Evolutionary conservation across 2,329 filamentous ascomycete genomes (phyloP).

Genomic region (Aspergillus floridensis): DNA sequence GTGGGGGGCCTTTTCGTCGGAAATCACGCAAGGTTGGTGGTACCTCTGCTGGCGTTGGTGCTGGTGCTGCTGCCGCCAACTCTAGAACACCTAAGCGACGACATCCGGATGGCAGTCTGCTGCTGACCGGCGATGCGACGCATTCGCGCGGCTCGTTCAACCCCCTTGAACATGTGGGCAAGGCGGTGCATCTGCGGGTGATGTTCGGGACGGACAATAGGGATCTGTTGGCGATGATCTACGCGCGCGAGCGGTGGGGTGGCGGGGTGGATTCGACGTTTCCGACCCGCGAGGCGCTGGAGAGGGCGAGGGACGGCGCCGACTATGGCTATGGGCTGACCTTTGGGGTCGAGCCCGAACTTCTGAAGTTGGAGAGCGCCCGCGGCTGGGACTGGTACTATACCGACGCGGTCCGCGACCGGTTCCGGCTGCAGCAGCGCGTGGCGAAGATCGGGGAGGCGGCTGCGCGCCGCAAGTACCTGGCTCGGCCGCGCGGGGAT

Average conservation of each 20-base stretch:
- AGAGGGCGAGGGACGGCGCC: conserved; percentile 25
- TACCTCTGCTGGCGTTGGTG: not conserved
- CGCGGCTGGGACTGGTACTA: conserved; percentile 56
- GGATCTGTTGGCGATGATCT: conserved; percentile 49
- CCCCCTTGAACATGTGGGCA: conserved; percentile 37
- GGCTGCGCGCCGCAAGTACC: conserved; percentile 41
- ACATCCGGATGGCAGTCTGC: conserved; percentile 19
- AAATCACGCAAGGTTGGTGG: not conserved
- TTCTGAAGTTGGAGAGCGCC: conserved; percentile 46
- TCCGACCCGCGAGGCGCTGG: conserved; percentile 46
- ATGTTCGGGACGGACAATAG: conserved; percentile 52
- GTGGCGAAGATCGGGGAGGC: conserved; percentile 33
- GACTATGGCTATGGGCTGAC: conserved; percentile 42
- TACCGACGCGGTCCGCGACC: conserved; percentile 37
- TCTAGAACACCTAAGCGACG: conserved; percentile 16
- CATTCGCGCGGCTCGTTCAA: conserved; percentile 41
- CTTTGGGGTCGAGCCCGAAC: conserved; percentile 44
- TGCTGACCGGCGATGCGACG: conserved; percentile 23
- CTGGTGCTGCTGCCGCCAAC: not conserved
- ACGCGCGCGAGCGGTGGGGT: conserved; percentile 52
- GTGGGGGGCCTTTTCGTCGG: not conserved
- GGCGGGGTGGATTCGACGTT: conserved; percentile 48
- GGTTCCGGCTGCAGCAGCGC: conserved; percentile 45
- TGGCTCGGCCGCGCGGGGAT: conserved; percentile 35
- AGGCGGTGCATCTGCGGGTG: conserved; percentile 47